Base-by-base conservation (phyloP, 2,329 filamentous ascomycete genomes). In the Penicillium sp. region DNA sequence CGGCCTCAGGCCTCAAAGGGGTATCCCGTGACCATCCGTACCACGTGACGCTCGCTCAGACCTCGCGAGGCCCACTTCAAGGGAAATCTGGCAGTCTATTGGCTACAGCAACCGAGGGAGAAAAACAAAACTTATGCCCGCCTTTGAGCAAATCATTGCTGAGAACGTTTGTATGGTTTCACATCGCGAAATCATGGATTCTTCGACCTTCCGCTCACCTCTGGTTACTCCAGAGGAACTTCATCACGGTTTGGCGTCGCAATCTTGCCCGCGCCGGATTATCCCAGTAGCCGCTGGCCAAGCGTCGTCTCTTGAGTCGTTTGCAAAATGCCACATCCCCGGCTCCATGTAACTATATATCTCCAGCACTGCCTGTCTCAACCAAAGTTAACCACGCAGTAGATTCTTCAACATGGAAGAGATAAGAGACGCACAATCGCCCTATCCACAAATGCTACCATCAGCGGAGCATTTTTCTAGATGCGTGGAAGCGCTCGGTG, bases 401-500 rank as follows among this genome's bases (percentile, higher is more conserved):
- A 75, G 73, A 8, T 72, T 74, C 56, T 71, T 75, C 56, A 65
- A 74, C 46, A 71, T 74, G 67, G 71, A 73, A 23, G 17, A 61
- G 1, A 68, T 72, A 44, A 62, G 58, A 26, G 69, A 72, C 45
- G 62, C 49, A 1, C 41, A 50, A 2, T 71, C 71, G 2, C 63
- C 66, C 4, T 73, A 74, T 31, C 72, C 71, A 2, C 66, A 69
- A 45, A 75, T 73, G 72, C 63, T 75, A 1, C 71, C 72, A 4
- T 67, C 65, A 0, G 61, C 70, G 5, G 26, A 51, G 2, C 63
- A 69, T 8, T 74, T 75, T 52, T 66, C 70, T 0, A 46, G 45
- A 7, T 60, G 41, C 31, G 66, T 73, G 64, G 51, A 60, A 2
- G 46, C 51, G 11, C 61, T 73, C 5, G 70, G 67, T 15, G 63